Base-by-base conservation (phyloP, 2,329 filamentous ascomycete species). In the Corinectria fuckeliana region DNA sequence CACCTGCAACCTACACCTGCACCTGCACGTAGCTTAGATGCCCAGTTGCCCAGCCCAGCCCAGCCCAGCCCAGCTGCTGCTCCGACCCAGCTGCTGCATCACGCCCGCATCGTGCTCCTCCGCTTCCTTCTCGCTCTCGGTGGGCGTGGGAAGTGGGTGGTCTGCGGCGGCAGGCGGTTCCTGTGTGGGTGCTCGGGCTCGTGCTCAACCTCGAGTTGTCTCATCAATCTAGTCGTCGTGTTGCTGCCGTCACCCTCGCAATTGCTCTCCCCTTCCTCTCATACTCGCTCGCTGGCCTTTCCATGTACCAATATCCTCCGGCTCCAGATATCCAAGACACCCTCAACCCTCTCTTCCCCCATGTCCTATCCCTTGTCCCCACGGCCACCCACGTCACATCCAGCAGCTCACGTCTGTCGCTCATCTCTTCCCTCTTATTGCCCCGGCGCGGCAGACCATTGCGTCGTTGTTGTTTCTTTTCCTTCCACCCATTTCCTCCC, bases 41-140 rank as follows among this genome's bases (percentile, higher is more conserved):
- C 55, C 49, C 53, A 45, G 41, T n/a, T 45, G 41, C 34, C 16
- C 48, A 25, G 25, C 55, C 39, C 49, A 23, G 36, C 55, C n/a
- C n/a, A n/a, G n/a, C n/a, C n/a, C n/a, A n/a, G n/a, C n/a, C n/a
- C 53, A 45, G 41, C 16, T 45, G 41, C 34, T 39, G 23, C 44
- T 50, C 16, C 48, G 25, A 42, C 55, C 39, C 49, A 23, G 36
- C 55, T 44, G 36, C 42, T 52, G 56, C 56, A 58, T 48, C 34
- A 41, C 48, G 44, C 30, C 56, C 50, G 51, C 56, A 59, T 48
- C 36, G n/a, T n/a, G 50, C 23, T 53, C 30, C 16, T 50, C 49
- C 39, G 34, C 26, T 53, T 44, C 47, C 49, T 58, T 45, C 49
- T 59, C 56, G 56, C 32, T 25, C 39, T 57, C 36, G 20, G 34